Base-by-base conservation (phyloP, 805 yeast species). In the Hanseniaspora nectarophila region DNA sequence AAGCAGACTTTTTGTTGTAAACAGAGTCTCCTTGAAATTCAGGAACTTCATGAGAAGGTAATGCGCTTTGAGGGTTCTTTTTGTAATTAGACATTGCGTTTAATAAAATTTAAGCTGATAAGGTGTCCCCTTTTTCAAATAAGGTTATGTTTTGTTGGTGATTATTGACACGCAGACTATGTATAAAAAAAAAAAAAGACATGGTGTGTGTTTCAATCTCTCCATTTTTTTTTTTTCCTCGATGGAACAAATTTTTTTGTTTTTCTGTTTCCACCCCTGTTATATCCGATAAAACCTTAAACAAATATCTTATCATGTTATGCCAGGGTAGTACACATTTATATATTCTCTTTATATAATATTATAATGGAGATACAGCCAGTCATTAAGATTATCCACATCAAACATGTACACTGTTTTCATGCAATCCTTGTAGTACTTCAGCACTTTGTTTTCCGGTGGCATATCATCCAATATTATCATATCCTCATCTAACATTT, bases 321-420 rank as follows among this genome's bases (percentile, higher is more conserved):
- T n/a, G n/a, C n/a, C n/a, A n/a, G n/a, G n/a, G n/a, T n/a, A n/a
- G n/a, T n/a, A n/a, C n/a, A n/a, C n/a, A n/a, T n/a, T n/a, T n/a
- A n/a, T n/a, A n/a, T n/a, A n/a, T n/a, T n/a, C n/a, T n/a, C n/a
- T n/a, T n/a, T 28, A 35, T 26, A 35, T 35, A 35, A 67, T 60
- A 43, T 67, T 67, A 21, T 65, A 60, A 49, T 67, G 70, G 33
- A 67, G 47, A 37, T 58, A 60, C 15, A 67, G 54, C 70, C 70
- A 67, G 43, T 67, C 70, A 51, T 67, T 68, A 23, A 62, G 57
- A 49, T 56, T 62, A 9, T 55, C 54, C 16, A 65, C 55, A 12
- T 57, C 44, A 4, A 67, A 55, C 20, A 63, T 31, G 4, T 62
- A 55, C 0, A 65, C 66, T 18, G 58, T 57, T 9, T 54, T 44